Conservation (phyloP, 768 basidiomycete genomes). For the Tulasnella sp. region DNA sequence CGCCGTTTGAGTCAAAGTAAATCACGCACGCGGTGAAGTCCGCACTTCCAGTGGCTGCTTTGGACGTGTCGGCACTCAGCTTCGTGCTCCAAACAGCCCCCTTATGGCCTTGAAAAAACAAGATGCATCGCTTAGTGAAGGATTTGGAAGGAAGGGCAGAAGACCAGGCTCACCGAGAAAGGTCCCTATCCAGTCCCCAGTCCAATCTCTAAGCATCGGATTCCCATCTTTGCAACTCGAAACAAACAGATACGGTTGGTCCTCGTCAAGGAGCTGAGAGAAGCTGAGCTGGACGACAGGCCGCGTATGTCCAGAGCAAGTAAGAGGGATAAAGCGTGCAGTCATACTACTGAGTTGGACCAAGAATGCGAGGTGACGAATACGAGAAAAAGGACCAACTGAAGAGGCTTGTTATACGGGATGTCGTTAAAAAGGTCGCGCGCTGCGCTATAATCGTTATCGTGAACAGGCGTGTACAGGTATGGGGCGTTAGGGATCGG, state of each 20-base stretch:
- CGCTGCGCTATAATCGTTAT: too few relatives aligned
- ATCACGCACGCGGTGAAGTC: slow-evolving; percentile 87
- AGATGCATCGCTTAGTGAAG: slow-evolving; percentile 28
- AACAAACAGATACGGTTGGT: slow-evolving; percentile 70
- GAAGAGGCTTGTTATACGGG: too few relatives aligned
- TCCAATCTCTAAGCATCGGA: slow-evolving; percentile 93
- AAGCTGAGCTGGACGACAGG: slow-evolving; percentile 87
- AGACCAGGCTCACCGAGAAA: slow-evolving; percentile 29
- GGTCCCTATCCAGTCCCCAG: slow-evolving; percentile 93
- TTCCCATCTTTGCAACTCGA: slow-evolving; percentile 99
- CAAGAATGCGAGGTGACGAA: too few relatives aligned
- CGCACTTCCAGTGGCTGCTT: slow-evolving; percentile 85
- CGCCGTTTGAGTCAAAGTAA: not conserved
- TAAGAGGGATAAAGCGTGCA: slow-evolving; percentile 17
- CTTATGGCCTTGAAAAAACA: slow-evolving; percentile 30
- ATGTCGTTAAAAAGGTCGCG: too few relatives aligned
- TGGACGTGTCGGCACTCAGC: slow-evolving; percentile 70
- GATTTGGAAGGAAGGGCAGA: not conserved
- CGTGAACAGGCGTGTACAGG: too few relatives aligned
- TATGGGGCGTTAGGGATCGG: too few relatives aligned
- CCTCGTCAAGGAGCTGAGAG: slow-evolving; percentile 62
- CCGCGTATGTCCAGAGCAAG: slow-evolving; percentile 30
- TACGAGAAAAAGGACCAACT: too few relatives aligned
- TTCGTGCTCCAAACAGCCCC: slow-evolving; percentile 97
- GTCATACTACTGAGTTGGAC: slow-evolving; percentile 15